Evolutionary conservation across 352 stramenopile genomes (phyloP).

Genomic region (Globisporangium uncinulatum): DNA sequence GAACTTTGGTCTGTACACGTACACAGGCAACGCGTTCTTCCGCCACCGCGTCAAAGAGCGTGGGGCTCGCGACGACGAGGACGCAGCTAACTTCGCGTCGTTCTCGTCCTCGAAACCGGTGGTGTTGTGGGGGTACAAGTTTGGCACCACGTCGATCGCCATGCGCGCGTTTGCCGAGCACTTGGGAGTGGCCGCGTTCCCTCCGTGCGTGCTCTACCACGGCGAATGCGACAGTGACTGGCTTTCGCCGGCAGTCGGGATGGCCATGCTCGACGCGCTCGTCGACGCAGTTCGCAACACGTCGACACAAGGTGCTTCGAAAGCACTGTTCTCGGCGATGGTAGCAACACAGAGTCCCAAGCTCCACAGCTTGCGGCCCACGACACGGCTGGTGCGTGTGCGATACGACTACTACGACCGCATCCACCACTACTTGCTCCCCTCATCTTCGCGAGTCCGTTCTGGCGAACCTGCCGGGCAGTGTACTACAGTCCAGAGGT

Average conservation of each 20-base stretch:
- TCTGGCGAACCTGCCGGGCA: constrained; percentile 4
- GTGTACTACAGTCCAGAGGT: constrained; percentile 7
- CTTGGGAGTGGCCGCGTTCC: constrained; percentile 3
- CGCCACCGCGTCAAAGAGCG: background rate
- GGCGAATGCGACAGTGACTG: background rate
- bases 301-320: background rate
- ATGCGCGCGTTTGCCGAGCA: constrained; percentile 10
- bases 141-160: constrained; percentile 11
- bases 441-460: constrained; percentile 4
- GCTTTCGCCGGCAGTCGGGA: background rate
- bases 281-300: background rate
- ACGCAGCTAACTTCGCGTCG: too few species aligned
- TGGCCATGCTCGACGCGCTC: constrained; percentile 11
- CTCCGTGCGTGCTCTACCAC: constrained; percentile 11
- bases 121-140: constrained; percentile 16
- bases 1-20: constrained; percentile 13
- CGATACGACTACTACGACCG: constrained; percentile 8
- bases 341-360: background rate
- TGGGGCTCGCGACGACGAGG: too few species aligned
- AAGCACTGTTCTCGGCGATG: background rate
- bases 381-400: background rate
- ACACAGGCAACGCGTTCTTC: constrained; percentile 7
- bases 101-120: background rate
- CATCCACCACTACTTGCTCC: constrained; percentile 13
- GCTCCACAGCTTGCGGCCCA: background rate